Conservation (phyloP, 345 rosid genomes). For the Dovyalis caffra region DNA sequence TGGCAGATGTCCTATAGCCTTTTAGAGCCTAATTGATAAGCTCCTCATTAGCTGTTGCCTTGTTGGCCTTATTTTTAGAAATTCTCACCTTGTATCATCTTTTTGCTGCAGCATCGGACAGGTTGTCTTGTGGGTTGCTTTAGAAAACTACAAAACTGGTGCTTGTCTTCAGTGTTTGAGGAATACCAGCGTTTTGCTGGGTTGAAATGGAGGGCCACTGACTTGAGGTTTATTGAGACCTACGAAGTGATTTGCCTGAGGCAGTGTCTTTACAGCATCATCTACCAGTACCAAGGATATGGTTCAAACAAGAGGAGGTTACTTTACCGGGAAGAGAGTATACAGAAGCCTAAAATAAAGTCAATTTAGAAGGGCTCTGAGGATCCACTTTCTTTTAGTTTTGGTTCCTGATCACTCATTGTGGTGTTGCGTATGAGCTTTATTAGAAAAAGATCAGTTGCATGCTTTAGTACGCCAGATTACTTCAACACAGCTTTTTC, state of each 20-base stretch:
- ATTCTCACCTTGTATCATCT: conserved; percentile 3
- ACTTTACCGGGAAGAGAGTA: conserved; percentile 55
- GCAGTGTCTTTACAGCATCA: conserved; percentile 64
- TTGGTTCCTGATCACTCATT: conserved; percentile 8
- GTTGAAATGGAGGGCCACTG: conserved; percentile 50
- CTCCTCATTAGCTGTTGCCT: background rate
- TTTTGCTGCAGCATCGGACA: conserved; percentile 69
- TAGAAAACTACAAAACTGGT: conserved; percentile 82
- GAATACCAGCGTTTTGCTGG: conserved; percentile 74
- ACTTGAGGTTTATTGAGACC: conserved; percentile 59
- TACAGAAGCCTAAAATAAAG: conserved; percentile 43
- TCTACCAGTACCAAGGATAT: conserved; percentile 74
- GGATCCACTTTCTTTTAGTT: conserved; percentile 13
- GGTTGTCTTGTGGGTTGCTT: conserved; percentile 87
- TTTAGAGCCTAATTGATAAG: no score
- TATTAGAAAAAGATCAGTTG: background rate
- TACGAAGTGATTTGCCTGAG: conserved; percentile 44
- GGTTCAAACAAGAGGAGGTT: conserved; percentile 62
- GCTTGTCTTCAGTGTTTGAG: conserved; percentile 63
- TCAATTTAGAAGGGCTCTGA: conserved; percentile 1
- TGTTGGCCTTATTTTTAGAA: background rate
- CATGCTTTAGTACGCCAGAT: background rate
- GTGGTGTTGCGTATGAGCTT: no score
- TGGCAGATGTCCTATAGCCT: no score
- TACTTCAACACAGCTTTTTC: background rate